These are phyloP conservation scores for Aspergillus olivimuriae DNA, from an alignment of 495 filamentous ascomycete species.

Conservation along the genomic window DNA sequence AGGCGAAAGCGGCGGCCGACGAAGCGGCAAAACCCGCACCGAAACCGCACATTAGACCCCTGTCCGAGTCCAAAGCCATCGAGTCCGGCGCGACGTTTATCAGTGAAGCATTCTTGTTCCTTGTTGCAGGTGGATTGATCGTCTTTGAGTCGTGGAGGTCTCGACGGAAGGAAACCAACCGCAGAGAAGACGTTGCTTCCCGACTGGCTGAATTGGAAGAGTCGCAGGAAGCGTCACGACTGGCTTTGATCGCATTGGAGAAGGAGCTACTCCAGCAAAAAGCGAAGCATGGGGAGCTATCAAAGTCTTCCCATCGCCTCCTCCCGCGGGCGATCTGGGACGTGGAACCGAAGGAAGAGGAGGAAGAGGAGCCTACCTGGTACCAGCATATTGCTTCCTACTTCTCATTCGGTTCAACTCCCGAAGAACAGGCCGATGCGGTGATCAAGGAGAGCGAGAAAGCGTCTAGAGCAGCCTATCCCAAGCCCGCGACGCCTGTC, in stretches of 20 bases:
- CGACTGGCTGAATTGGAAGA: constrained; percentile 61
- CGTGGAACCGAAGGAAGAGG: constrained; percentile 24
- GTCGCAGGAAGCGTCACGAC: constrained; percentile 49
- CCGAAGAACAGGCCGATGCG: constrained; percentile 12
- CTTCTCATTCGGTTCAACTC: constrained; percentile 20
- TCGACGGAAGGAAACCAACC: constrained; percentile 68
- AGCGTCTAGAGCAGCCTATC: constrained; percentile 1
- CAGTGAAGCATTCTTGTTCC: constrained; percentile 81
- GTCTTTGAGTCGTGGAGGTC: constrained; percentile 74
- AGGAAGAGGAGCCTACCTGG: constrained; percentile 22
- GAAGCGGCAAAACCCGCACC: constrained; percentile 39
- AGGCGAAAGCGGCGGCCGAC: constrained; percentile 43
- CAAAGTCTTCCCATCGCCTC: constrained; percentile 28
- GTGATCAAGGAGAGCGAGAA: constrained; percentile 6
- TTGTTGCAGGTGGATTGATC: constrained; percentile 72
- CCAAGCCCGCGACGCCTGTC: background rate
- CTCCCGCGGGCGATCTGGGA: constrained; percentile 42
- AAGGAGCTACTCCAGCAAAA: constrained; percentile 58
- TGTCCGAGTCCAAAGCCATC: constrained; percentile 89
- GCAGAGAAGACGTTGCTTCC: constrained; percentile 67
- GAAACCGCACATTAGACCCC: constrained; percentile 58
- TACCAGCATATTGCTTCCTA: constrained; percentile 30
- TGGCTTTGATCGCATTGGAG: constrained; percentile 59
- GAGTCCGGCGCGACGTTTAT: constrained; percentile 94
- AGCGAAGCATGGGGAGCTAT: constrained; percentile 29